These are phyloP conservation scores for Clarireedia paspali DNA, from an alignment of 2,329 filamentous ascomycete genomes.

Conservation along the genomic window DNA sequence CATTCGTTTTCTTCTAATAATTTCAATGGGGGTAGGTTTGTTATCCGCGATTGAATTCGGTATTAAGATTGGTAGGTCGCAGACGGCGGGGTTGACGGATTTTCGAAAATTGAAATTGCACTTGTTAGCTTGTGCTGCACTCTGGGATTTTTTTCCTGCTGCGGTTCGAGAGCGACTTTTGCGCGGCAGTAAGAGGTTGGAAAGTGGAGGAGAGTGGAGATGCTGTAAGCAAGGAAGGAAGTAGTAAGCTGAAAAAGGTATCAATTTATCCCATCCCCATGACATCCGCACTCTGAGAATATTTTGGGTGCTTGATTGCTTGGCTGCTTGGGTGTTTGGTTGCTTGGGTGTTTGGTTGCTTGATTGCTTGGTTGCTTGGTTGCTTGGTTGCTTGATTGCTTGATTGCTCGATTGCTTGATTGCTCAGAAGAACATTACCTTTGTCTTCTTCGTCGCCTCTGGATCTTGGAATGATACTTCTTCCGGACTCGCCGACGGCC, in stretches of 20 bases:
- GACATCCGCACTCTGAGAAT: background rate
- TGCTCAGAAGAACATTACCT: background rate
- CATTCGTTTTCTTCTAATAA: background rate
- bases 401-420: background rate
- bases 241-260: conserved; percentile 6
- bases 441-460: background rate
- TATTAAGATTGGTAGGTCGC: background rate
- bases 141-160: too few relatives aligned
- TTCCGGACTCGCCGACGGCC: too few relatives aligned
- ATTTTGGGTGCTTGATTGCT: background rate
- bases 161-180: too few relatives aligned
- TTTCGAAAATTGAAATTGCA: conserved; percentile 5
- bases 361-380: too few relatives aligned
- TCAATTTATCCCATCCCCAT: conserved; percentile 1
- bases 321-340: background rate
- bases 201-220: background rate
- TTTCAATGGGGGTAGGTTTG: background rate
- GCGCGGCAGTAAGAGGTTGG: too few relatives aligned
- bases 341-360: too few relatives aligned
- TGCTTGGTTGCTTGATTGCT: background rate
- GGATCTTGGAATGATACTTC: too few relatives aligned
- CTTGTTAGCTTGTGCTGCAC: background rate
- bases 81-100: background rate
- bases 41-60: background rate
- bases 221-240: background rate